phyloP scores from a whole-genome alignment of 176 grass and related monocot genomes.

The Aegilops umbellulata region DNA sequence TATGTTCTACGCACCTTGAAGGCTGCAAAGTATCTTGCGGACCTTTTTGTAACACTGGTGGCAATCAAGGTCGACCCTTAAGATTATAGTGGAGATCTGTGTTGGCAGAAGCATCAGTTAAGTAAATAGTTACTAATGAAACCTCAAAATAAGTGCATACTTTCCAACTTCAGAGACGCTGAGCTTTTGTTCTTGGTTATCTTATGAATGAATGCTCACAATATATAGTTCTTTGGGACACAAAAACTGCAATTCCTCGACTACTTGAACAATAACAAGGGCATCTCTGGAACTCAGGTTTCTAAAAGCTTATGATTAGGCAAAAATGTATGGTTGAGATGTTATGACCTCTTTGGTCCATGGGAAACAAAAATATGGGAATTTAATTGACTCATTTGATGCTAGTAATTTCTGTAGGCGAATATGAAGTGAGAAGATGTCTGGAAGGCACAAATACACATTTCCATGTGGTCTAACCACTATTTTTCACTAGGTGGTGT shows the following conservation, averaged over 20 bases:
- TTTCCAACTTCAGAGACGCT: too few relatives aligned
- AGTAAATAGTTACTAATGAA: background rate
- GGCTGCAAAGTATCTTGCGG: slow-evolving; percentile 44
- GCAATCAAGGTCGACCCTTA: slow-evolving; percentile 65
- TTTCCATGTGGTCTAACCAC: background rate
- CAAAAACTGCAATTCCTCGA: too few relatives aligned
- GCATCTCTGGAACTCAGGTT: background rate
- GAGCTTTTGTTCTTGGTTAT: too few relatives aligned
- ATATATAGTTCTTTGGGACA: too few relatives aligned
- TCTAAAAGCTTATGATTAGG: background rate
- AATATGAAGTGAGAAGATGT: background rate
- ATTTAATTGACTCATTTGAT: background rate
- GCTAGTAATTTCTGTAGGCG: background rate
- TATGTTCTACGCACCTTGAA: slow-evolving; percentile 44
- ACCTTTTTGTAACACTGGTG: slow-evolving; percentile 47
- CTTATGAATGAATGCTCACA: too few relatives aligned
- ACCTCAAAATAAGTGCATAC: background rate
- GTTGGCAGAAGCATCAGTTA: background rate
- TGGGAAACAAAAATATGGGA: background rate
- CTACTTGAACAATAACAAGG: too few relatives aligned
- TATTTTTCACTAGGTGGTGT: background rate
- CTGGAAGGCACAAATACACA: background rate
- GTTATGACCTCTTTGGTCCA: background rate
- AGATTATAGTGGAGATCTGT: slow-evolving; percentile 51
- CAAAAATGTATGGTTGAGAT: background rate